These are phyloP conservation scores for Alternaria novae-zelandiae DNA, from an alignment of 2,329 filamentous ascomycete species.

Conservation along the genomic window DNA sequence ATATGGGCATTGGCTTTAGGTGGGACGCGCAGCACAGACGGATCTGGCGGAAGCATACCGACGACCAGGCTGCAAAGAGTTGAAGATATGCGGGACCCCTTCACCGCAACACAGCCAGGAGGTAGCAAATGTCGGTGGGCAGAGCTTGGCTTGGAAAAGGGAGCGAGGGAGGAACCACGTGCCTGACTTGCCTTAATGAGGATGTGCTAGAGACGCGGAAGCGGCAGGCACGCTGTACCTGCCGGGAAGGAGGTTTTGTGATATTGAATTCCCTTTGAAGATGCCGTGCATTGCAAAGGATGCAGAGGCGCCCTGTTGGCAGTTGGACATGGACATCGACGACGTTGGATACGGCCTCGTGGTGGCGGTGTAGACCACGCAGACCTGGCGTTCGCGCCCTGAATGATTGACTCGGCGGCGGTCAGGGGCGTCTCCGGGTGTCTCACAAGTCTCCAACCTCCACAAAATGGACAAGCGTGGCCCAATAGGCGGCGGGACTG, in stretches of 20 bases:
- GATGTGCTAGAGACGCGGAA: not conserved
- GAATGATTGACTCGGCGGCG: constrained; percentile 14
- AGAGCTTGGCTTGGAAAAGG: not conserved
- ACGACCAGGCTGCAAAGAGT: constrained; percentile 10
- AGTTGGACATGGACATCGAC: constrained; percentile 19
- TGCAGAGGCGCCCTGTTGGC: not conserved
- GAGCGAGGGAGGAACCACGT: not conserved
- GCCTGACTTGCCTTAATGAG: not conserved
- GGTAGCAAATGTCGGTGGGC: constrained; percentile 13
- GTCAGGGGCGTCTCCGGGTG: constrained; percentile 27
- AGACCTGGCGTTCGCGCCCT: constrained; percentile 31
- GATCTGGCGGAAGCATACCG: constrained; percentile 43
- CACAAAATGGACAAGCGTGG: constrained; percentile 9
- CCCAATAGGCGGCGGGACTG: constrained; percentile 20
- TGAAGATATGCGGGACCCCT: constrained; percentile 7
- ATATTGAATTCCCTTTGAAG: not conserved
- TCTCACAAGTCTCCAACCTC: constrained; percentile 21
- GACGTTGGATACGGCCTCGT: constrained; percentile 19
- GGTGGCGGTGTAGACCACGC: constrained; percentile 15
- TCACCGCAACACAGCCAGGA: constrained; percentile 10
- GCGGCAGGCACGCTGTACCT: not conserved
- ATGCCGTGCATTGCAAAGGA: not conserved
- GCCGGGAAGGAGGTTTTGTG: not conserved
- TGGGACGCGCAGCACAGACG: constrained; percentile 42
- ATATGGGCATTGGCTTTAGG: constrained; percentile 27